These are phyloP conservation scores for Xylaria cubensis DNA, from an alignment of 495 filamentous ascomycete genomes.

Conservation along the genomic window DNA sequence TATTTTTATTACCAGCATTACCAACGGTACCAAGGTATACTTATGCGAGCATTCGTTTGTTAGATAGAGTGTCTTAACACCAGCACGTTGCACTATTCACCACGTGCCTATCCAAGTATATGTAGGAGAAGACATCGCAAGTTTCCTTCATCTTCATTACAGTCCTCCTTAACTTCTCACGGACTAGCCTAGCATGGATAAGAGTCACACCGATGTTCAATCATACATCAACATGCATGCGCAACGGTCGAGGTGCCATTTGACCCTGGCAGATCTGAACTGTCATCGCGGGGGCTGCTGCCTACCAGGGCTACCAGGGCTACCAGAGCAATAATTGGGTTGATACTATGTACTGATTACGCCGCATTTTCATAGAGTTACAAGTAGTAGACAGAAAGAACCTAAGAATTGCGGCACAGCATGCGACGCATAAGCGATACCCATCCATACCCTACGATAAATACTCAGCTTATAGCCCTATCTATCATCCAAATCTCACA, in stretches of 20 bases:
- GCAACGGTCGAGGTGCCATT: not conserved
- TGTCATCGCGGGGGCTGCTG: not conserved
- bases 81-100: too few relatives aligned
- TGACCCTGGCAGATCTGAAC: not conserved
- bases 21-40: too few relatives aligned
- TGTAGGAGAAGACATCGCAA: not conserved
- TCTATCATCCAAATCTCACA: not conserved
- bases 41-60: too few relatives aligned
- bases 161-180: not conserved
- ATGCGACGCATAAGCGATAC: not conserved
- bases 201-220: not conserved
- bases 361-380: not conserved
- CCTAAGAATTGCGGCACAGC: constrained; percentile 5
- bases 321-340: not conserved
- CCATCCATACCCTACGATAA: not conserved
- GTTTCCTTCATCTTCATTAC: not conserved
- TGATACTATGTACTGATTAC: too few relatives aligned
- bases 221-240: not conserved
- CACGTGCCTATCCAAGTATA: too few relatives aligned
- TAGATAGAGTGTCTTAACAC: too few relatives aligned
- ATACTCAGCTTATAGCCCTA: not conserved
- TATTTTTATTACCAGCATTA: too few relatives aligned
- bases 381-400: not conserved
- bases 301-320: too few relatives aligned
- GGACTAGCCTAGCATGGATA: not conserved